Percentiles rank a stretch among this genome's conserved stretches.
These are phyloP conservation scores for Russula vinacea DNA, from an alignment of 768 basidiomycete species.

Conservation along the genomic window DNA sequence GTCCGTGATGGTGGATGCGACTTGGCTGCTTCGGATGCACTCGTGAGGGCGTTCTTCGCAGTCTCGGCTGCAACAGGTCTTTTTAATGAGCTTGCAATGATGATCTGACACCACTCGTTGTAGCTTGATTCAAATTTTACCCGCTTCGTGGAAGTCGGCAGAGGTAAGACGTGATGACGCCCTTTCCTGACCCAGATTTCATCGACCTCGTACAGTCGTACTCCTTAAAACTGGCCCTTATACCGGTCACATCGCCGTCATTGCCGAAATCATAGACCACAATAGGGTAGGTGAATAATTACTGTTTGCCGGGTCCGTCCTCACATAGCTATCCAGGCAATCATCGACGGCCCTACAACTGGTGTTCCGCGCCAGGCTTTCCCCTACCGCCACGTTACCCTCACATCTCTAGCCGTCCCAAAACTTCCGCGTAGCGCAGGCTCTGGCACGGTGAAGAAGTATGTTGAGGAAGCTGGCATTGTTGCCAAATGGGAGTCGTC, in stretches of 20 bases:
- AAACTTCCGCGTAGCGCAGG: conserved; percentile 87
- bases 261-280: no score
- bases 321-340: conserved; percentile 65
- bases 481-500: conserved; percentile 88
- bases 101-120: conserved; percentile 2
- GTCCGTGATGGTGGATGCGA: conserved; percentile 16
- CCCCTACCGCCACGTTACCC: conserved; percentile 88
- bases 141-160: conserved; percentile 98
- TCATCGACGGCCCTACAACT: conserved; percentile 92
- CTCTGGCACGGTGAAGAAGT: conserved; percentile 76
- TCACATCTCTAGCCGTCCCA: conserved; percentile 80
- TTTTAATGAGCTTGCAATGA: background rate
- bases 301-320: no score
- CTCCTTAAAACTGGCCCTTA: conserved; percentile 88
- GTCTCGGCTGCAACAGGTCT: background rate
- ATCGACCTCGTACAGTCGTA: conserved; percentile 82
- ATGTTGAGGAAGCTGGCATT: conserved; percentile 79
- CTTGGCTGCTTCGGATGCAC: conserved; percentile 3
- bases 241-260: conserved; percentile 85
- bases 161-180: conserved; percentile 52
- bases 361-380: conserved; percentile 88
- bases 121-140: conserved; percentile 71
- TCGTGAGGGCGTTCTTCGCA: background rate
- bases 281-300: no score
- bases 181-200: background rate